phyloP scores from a whole-genome alignment of 345 rosid species.

The Cardamine resedifolia region DNA sequence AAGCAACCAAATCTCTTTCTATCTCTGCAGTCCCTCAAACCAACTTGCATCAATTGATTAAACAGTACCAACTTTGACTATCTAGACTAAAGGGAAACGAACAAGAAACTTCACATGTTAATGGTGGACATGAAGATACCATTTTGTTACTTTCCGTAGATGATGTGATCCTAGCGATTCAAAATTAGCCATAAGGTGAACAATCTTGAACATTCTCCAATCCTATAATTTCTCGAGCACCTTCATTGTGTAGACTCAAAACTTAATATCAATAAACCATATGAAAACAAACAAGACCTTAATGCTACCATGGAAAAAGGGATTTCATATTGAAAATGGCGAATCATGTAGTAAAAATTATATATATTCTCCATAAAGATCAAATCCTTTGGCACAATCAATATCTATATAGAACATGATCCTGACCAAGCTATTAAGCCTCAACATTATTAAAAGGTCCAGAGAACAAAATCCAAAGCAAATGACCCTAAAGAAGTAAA shows the following conservation, averaged over 20 bases:
- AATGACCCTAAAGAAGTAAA: constrained; percentile 18
- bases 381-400: constrained; percentile 8
- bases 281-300: constrained; percentile 15
- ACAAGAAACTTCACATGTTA: constrained; percentile 22
- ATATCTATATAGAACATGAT: not conserved
- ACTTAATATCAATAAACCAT: constrained; percentile 4
- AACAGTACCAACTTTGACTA: constrained; percentile 18
- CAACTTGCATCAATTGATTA: constrained; percentile 26
- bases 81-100: constrained; percentile 8
- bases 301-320: not conserved
- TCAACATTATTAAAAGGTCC: constrained; percentile 12
- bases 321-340: not conserved
- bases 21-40: constrained; percentile 16
- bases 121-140: not conserved
- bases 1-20: constrained; percentile 33
- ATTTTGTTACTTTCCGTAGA: not conserved
- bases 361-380: constrained; percentile 12
- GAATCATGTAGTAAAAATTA: constrained; percentile 16
- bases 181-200: constrained; percentile 3
- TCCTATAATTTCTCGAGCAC: constrained; percentile 14
- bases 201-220: not conserved
- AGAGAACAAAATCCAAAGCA: constrained; percentile 17
- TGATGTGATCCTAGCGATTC: constrained; percentile 16
- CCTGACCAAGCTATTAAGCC: constrained; percentile 11
- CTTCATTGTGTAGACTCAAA: constrained; percentile 6